Base-by-base conservation (phyloP, 2,329 filamentous ascomycete species). In the Cyphellophora europaea region DNA sequence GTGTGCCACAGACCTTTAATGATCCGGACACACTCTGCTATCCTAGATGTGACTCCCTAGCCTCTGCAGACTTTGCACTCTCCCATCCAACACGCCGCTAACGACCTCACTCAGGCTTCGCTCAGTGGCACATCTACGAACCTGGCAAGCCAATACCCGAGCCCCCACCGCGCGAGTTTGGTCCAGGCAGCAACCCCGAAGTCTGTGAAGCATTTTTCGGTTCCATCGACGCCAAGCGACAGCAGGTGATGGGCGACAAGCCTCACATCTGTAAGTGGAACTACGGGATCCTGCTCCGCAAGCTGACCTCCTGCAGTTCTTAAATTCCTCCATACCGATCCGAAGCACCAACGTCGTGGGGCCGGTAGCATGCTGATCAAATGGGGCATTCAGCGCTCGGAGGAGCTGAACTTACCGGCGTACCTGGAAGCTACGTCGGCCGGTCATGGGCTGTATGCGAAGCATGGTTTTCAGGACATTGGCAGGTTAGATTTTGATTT, bases 171-270 rank as follows among this genome's bases (percentile, higher is more conserved):
- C 65, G 33, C 41, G 46, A 14, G 49, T 57, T 45, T 49, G 59
- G 15, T 52, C 53, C 57, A 5, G 61, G 63, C 38, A 63, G 68
- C 43, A 58, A 65, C 42, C 54, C 54, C 34, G 62, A 62, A 38
- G 57, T 58, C 2, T 64, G 66, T 21, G 58, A 69, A 11, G 53
- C 55, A 6, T 70, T 65, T 65, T 49, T 71, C 15, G 46, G 63
- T 41, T 65, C 66, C 4, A 53, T 60, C 31, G 53, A 67, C 19
- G 52, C 56, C n/a, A 55, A 59, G 38, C 53, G 61, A 34, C 59
- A 63, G 46, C 58, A 54, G 45, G 44, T 65, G 1, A 59, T 66
- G 42, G 63, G 56, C 2, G 57, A 53, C 2, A 52, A 52, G 33
- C 51, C 46, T 11, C 57, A 65, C 45, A 57, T 66, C 38, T 66